Percentiles rank a stretch among this genome's conserved stretches.
phyloP scores from a whole-genome alignment of 129 eudicot genomes.

The Daucus carota region DNA sequence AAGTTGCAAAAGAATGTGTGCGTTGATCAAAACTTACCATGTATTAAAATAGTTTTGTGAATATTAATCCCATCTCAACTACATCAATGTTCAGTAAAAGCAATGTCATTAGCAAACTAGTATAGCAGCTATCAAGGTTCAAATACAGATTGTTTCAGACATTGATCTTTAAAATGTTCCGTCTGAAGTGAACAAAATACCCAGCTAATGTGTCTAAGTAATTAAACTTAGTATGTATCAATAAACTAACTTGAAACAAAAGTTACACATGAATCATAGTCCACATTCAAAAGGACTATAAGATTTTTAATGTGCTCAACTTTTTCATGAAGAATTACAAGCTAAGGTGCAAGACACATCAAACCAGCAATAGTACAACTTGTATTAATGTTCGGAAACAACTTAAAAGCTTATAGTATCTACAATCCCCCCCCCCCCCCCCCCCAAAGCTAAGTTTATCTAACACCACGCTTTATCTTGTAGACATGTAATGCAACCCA shows the following conservation, averaged over 20 bases:
- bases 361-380: background rate
- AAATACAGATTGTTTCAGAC: background rate
- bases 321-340: background rate
- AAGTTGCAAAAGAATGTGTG: background rate
- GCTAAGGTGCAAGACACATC: background rate
- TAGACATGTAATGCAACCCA: background rate
- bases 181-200: background rate
- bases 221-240: background rate
- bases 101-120: background rate
- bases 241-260: background rate
- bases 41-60: background rate
- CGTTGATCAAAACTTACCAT: background rate
- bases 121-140: background rate
- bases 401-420: background rate
- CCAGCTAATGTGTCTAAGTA: background rate
- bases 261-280: background rate
- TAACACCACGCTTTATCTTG: background rate
- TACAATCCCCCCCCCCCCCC: background rate
- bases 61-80: background rate
- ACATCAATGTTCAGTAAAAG: background rate
- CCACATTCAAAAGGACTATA: background rate
- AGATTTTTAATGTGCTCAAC: background rate
- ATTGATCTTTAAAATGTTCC: background rate
- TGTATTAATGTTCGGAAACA: background rate
- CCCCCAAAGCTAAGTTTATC: background rate